A percentile compares a stretch with the other conserved stretches of the same genome.
Conservation (phyloP, 306 rosid species). For the Vachellia collinsii region DNA sequence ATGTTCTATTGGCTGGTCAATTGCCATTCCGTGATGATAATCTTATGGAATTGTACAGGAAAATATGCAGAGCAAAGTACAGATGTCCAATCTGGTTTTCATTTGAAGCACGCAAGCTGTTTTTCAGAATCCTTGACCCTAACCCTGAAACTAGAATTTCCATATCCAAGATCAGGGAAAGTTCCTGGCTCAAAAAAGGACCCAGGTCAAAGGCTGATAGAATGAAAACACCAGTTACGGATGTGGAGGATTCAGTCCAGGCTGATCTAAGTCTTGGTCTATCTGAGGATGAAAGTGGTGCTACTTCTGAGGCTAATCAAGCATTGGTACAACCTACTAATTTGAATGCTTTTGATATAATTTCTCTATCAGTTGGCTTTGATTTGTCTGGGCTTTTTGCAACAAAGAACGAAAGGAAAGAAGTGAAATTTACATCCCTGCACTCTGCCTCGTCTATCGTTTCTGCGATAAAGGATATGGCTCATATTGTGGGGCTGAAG, state of each 20-base stretch:
- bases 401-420: constrained; percentile 19
- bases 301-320: constrained; percentile 39
- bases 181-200: constrained; percentile 48
- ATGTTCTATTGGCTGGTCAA: constrained; percentile 51
- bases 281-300: constrained; percentile 26
- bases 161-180: constrained; percentile 32
- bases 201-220: constrained; percentile 18
- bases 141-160: constrained; percentile 46
- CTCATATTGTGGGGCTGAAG: constrained; percentile 33
- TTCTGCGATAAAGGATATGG: constrained; percentile 37
- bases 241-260: constrained; percentile 23
- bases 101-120: constrained; percentile 39
- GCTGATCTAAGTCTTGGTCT: constrained; percentile 28
- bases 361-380: constrained; percentile 49
- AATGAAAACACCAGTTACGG: constrained; percentile 21
- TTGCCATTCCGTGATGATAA: constrained; percentile 50
- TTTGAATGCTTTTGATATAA: constrained; percentile 55
- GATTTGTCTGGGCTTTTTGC: constrained; percentile 49
- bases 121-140: constrained; percentile 46
- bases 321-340: constrained; percentile 28
- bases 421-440: constrained; percentile 45
- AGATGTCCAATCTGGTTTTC: constrained; percentile 53
- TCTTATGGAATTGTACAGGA: constrained; percentile 44
- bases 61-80: constrained; percentile 40
- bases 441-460: constrained; percentile 44